Conservation (phyloP, 352 stramenopile genomes). For the Phytophthora colocasiae region DNA sequence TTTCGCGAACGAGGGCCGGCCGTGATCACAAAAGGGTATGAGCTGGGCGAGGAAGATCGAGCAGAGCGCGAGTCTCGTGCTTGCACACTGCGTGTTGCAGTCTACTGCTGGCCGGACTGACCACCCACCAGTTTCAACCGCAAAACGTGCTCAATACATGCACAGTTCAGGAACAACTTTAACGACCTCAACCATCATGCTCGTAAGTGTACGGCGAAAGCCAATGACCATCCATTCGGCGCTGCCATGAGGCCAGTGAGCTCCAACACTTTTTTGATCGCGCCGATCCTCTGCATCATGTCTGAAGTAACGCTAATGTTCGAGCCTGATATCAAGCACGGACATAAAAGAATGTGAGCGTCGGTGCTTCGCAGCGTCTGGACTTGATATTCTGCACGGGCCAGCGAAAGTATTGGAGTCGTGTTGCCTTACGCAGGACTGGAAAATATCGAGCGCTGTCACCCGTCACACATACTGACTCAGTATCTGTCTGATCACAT, state of each 20-base stretch:
- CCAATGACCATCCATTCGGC: slow-evolving; percentile 11
- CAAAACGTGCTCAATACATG: neutral
- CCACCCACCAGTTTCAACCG: slow-evolving; percentile 14
- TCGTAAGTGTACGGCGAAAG: too few species aligned
- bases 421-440: neutral
- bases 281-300: slow-evolving; percentile 13
- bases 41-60: slow-evolving; percentile 10
- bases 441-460: neutral
- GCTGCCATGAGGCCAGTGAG: slow-evolving; percentile 17
- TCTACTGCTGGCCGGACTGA: slow-evolving; percentile 8
- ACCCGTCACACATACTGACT: neutral
- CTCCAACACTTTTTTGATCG: slow-evolving; percentile 13
- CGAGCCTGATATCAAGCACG: slow-evolving; percentile 20
- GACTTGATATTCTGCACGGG: neutral
- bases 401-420: slow-evolving; percentile 1
- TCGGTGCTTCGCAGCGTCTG: too few species aligned
- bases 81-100: slow-evolving; percentile 19
- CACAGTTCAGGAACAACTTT: neutral
- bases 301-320: slow-evolving; percentile 4
- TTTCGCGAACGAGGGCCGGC: slow-evolving; percentile 1
- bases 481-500: too few species aligned
- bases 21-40: slow-evolving; percentile 1
- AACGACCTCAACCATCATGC: neutral
- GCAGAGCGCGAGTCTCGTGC: slow-evolving; percentile 13
- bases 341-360: slow-evolving; percentile 1